Percentiles rank a stretch among this genome's conserved stretches.
Evolutionary conservation across 176 grass and related monocot species (phyloP).

Genomic region (Eleusine indica): DNA sequence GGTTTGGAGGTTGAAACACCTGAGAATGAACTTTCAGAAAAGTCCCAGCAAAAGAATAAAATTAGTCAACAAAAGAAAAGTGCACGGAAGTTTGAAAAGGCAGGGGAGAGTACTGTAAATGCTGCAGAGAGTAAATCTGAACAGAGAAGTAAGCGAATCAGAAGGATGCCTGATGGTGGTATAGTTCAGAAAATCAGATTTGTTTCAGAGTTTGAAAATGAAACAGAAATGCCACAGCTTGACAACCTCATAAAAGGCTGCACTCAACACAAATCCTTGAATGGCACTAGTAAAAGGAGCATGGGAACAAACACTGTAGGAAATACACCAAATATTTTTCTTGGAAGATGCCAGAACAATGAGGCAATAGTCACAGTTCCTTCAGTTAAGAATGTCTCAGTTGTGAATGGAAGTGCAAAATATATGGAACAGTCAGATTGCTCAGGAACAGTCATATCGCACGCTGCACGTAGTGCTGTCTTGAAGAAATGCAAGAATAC

Average conservation of each 20-base stretch:
- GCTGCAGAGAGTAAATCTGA: constrained; percentile 25
- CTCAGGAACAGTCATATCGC: constrained; percentile 25
- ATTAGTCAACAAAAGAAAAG: background rate
- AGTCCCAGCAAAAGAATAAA: background rate
- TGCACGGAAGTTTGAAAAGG: constrained; percentile 6
- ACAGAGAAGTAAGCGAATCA: constrained; percentile 37
- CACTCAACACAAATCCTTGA: constrained; percentile 29
- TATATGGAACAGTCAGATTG: background rate
- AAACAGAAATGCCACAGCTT: constrained; percentile 18
- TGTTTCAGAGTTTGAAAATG: constrained; percentile 32
- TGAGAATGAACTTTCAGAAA: constrained; percentile 17
- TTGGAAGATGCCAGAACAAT: constrained; percentile 21
- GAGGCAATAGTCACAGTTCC: background rate
- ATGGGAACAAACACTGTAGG: constrained; percentile 9
- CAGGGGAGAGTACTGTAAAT: constrained; percentile 14
- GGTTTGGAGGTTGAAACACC: constrained; percentile 21
- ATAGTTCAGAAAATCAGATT: constrained; percentile 14
- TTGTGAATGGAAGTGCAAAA: constrained; percentile 25
- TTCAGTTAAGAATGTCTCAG: constrained; percentile 23
- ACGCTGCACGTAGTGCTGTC: constrained; percentile 21
- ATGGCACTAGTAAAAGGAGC: constrained; percentile 33
- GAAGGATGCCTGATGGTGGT: constrained; percentile 9
- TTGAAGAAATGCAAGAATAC: constrained; percentile 61
- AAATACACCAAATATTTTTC: constrained; percentile 21
- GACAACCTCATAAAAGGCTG: constrained; percentile 18